phyloP scores from a whole-genome alignment of 2,329 filamentous ascomycete species.

The Pochonia chlamydosporia region DNA sequence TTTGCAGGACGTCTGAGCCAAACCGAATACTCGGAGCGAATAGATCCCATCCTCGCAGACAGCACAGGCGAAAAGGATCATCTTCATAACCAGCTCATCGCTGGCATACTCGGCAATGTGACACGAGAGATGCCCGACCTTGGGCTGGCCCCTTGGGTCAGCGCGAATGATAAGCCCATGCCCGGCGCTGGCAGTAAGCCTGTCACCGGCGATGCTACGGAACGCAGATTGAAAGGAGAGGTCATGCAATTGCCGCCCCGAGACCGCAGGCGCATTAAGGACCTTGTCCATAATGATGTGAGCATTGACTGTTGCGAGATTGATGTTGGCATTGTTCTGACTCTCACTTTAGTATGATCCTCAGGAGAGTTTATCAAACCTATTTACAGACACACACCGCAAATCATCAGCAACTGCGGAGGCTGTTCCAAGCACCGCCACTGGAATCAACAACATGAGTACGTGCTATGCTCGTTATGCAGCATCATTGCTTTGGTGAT shows the following conservation, averaged over 20 bases:
- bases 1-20: slow-evolving; percentile 57
- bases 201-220: slow-evolving; percentile 58
- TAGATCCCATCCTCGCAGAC: slow-evolving; percentile 55
- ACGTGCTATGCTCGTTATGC: slow-evolving; percentile 25
- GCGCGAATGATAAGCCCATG: slow-evolving; percentile 62
- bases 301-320: background rate
- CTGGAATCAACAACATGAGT: slow-evolving; percentile 77
- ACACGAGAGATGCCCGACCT: slow-evolving; percentile 63
- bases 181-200: slow-evolving; percentile 53
- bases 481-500: background rate
- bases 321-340: slow-evolving; percentile 12
- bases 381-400: slow-evolving; percentile 46
- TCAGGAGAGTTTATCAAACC: slow-evolving; percentile 44
- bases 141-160: slow-evolving; percentile 65
- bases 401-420: slow-evolving; percentile 46
- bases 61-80: slow-evolving; percentile 54
- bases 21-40: slow-evolving; percentile 50
- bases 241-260: slow-evolving; percentile 65
- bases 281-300: slow-evolving; percentile 56
- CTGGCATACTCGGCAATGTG: slow-evolving; percentile 63
- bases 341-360: slow-evolving; percentile 42
- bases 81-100: slow-evolving; percentile 62
- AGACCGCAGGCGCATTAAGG: slow-evolving; percentile 62
- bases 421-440: slow-evolving; percentile 59
- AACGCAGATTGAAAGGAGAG: slow-evolving; percentile 60